Base-by-base conservation (phyloP, 306 rosid genomes). In the Cucurbita ficifolia region DNA sequence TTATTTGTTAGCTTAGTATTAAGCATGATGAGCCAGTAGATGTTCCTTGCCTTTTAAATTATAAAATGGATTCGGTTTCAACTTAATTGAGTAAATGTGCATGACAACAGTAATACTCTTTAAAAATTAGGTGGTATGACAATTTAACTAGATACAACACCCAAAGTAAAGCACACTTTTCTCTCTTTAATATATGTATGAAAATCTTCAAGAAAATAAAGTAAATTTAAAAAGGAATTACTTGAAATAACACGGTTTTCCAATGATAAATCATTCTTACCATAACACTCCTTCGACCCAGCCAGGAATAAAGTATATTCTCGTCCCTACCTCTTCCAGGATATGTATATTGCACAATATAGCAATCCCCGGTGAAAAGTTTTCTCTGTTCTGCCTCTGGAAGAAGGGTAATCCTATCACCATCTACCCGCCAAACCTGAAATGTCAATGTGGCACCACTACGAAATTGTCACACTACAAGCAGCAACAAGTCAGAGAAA, bases 401-500 rank as follows among this genome's bases (percentile, higher is more conserved):
- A 82, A 90, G 84, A 77, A 63, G 84, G 45, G 82, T 77, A 65
- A 86, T 51, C 60, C 83, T 83, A 75, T 88, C 96, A 74, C 88
- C 87, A 83, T 93, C 89, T 65, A 93, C 89, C 77, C 79, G 79
- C 98, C 98, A 93, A 80, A 88, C 96, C 98, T 93, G 84, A 77
- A 78, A 82, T 59, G 40, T 43, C 64, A 71, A 61, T 54, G 75
- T 43, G 50, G 42, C 53, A 51, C 79, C 61, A 78, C 72, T 71
- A 81, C 22, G 55, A 74, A 74, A 35, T 69, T 74, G 10, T 70
- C 68, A 50, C 21, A 64, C 62, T 54, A 24, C n/a, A 33, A 49
- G 9, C 40, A 76, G 51, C 61, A 42, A 17, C 18, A 74, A 55
- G 21, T 48, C 4, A 61, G 6, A 48, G 40, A 71, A 56, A 67